These are phyloP conservation scores for Taphrina wiesneri DNA, from an alignment of 1,139 yeast species.

Conservation along the genomic window DNA sequence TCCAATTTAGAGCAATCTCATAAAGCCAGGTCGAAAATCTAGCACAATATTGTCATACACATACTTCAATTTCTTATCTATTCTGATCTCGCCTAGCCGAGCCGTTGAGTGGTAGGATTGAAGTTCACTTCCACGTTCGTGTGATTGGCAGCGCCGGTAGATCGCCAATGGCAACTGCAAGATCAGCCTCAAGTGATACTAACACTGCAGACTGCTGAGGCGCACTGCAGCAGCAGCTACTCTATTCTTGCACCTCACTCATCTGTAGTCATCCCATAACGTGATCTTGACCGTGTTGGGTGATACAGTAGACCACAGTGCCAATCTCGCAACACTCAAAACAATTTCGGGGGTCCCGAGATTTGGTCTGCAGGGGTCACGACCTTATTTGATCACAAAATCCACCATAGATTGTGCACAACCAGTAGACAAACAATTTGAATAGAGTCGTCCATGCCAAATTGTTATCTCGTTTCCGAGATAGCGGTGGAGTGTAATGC, in stretches of 20 bases:
- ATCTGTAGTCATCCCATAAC: too few relatives aligned
- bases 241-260: too few relatives aligned
- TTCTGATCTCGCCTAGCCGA: slow-evolving; percentile 1
- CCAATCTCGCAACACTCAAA: not conserved
- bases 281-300: too few relatives aligned
- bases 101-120: not conserved
- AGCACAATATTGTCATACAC: too few relatives aligned
- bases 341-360: not conserved
- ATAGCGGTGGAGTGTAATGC: slow-evolving; percentile 13
- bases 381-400: not conserved
- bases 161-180: not conserved
- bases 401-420: not conserved
- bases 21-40: too few relatives aligned
- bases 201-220: too few relatives aligned
- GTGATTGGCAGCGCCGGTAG: not conserved
- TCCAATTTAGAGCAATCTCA: too few relatives aligned
- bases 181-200: not conserved
- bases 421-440: not conserved
- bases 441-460: not conserved
- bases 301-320: too few relatives aligned
- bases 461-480: slow-evolving; percentile 10
- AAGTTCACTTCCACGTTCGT: not conserved
- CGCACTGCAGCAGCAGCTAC: too few relatives aligned
- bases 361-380: too few relatives aligned
- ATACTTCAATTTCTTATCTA: too few relatives aligned